These are phyloP conservation scores for Torulaspora pretoriensis DNA, from an alignment of 1,139 yeast genomes.

Conservation along the genomic window DNA sequence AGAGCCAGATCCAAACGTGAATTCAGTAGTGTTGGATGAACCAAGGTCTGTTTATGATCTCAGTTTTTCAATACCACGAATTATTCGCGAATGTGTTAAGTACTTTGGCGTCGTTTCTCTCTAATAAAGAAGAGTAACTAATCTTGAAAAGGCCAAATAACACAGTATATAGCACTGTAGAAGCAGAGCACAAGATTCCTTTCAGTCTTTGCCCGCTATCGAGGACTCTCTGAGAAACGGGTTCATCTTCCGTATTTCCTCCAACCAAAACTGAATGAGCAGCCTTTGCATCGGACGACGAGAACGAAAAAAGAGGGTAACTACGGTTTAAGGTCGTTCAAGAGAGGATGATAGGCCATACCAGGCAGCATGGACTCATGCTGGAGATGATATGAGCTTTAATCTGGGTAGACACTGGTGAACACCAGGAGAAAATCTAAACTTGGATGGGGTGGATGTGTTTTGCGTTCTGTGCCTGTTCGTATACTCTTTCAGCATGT, in stretches of 20 bases:
- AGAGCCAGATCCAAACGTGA: background rate
- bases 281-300: slow-evolving; percentile 6
- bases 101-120: background rate
- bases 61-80: background rate
- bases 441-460: too few relatives aligned
- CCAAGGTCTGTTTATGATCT: background rate
- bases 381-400: slow-evolving; percentile 2
- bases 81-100: background rate
- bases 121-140: background rate
- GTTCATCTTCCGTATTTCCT: background rate
- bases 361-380: slow-evolving; percentile 7
- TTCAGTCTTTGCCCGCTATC: background rate
- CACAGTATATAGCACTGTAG: background rate
- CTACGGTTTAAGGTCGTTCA: background rate
- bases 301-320: slow-evolving; percentile 10
- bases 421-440: too few relatives aligned
- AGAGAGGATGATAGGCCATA: slow-evolving; percentile 1
- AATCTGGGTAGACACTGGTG: background rate
- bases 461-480: too few relatives aligned
- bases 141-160: background rate
- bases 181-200: background rate
- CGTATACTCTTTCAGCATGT: too few relatives aligned
- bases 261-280: slow-evolving; percentile 1
- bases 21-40: background rate
- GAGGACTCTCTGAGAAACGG: background rate